Evolutionary conservation across 2,329 filamentous ascomycete genomes (phyloP).

Genomic region (Calonectria hawksworthii): DNA sequence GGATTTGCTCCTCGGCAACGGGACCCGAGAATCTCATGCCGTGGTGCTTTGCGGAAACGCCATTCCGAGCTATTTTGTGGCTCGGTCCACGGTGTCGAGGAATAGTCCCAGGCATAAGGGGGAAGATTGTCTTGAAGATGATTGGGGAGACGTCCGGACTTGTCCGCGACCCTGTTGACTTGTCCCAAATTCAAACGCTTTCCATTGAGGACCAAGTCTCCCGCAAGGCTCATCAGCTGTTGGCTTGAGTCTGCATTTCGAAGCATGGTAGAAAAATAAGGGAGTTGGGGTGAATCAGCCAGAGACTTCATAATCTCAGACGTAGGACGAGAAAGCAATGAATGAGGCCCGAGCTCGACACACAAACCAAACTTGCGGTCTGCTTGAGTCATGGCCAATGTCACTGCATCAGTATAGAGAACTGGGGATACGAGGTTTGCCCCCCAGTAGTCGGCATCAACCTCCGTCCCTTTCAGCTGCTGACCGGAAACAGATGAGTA

Average conservation of each 20-base stretch:
- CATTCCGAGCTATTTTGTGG: slow-evolving; percentile 41
- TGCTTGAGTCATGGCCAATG: slow-evolving; percentile 32
- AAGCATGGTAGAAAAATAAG: slow-evolving; percentile 39
- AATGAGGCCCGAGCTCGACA: slow-evolving; percentile 39
- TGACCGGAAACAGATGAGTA: slow-evolving; percentile 38
- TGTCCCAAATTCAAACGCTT: slow-evolving; percentile 34
- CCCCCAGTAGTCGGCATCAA: slow-evolving; percentile 40
- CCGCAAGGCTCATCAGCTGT: slow-evolving; percentile 37
- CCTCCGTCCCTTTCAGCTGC: slow-evolving; percentile 36
- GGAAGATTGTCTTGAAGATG: slow-evolving; percentile 39
- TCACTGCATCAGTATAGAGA: slow-evolving; percentile 41
- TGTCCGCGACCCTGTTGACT: slow-evolving; percentile 31
- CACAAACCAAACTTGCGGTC: slow-evolving; percentile 36
- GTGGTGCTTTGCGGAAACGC: slow-evolving; percentile 39
- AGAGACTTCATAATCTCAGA: slow-evolving; percentile 39
- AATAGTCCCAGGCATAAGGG: slow-evolving; percentile 42
- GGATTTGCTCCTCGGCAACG: slow-evolving; percentile 42
- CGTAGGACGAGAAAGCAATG: slow-evolving; percentile 39
- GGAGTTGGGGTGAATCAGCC: slow-evolving; percentile 26
- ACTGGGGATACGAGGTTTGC: slow-evolving; percentile 41
- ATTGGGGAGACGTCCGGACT: slow-evolving; percentile 36
- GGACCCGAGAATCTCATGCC: slow-evolving; percentile 42
- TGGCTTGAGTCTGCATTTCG: slow-evolving; percentile 40
- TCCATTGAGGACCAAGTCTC: slow-evolving; percentile 39
- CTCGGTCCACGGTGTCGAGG: slow-evolving; percentile 40